These are phyloP conservation scores for Blastocystis sp. DNA, from an alignment of 352 stramenopile species.

Conservation along the genomic window DNA sequence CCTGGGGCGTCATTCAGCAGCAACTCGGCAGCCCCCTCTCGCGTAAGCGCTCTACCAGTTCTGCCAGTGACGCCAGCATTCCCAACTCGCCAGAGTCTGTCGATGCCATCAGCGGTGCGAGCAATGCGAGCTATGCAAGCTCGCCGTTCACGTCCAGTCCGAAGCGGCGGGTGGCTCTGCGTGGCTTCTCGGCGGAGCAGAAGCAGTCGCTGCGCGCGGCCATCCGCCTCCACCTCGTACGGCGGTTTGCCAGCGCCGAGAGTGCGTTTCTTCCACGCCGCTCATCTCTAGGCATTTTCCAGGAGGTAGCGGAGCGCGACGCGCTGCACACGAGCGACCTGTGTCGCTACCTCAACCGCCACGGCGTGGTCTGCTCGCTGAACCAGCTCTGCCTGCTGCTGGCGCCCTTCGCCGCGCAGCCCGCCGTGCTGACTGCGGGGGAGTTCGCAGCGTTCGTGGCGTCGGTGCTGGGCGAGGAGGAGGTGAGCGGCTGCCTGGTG, in stretches of 20 bases:
- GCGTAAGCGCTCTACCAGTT: conserved; percentile 23
- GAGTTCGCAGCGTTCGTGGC: conserved; percentile 13
- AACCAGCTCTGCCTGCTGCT: conserved; percentile 11
- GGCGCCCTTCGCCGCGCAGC: background rate
- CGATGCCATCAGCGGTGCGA: no score
- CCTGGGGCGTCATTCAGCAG: conserved; percentile 6
- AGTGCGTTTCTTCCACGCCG: background rate
- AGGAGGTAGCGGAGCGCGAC: background rate
- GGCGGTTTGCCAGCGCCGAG: conserved; percentile 6
- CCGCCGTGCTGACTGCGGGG: background rate
- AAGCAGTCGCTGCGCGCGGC: conserved; percentile 7
- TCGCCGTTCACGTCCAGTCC: background rate
- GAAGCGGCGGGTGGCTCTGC: background rate
- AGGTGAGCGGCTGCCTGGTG: background rate
- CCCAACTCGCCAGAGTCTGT: no score
- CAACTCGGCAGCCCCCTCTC: background rate
- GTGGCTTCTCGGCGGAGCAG: background rate
- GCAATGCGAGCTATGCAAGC: background rate
- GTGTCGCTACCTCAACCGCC: background rate
- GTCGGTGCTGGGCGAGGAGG: background rate
- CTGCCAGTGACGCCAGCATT: no score
- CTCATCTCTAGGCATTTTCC: conserved; percentile 23
- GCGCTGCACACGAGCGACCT: conserved; percentile 34
- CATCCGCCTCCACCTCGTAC: conserved; percentile 15
- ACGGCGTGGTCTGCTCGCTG: background rate